Evolutionary conservation across 2,329 filamentous ascomycete species (phyloP), one percentile per base, ranked within the genome.

Genomic region (Alternaria gansuensis): DNA sequence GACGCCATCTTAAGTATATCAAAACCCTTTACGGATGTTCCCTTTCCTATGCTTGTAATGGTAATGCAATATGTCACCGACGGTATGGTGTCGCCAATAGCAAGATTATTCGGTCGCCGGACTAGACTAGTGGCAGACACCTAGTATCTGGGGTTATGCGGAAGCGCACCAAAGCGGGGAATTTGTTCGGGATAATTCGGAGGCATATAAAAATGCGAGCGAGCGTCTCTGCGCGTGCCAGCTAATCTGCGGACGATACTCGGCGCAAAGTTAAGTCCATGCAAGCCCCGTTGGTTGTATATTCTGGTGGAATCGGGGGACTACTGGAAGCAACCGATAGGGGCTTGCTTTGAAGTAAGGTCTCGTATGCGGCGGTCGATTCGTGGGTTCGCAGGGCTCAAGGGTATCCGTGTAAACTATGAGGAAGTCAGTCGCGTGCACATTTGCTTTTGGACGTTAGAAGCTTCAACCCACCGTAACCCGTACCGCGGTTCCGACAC

Each of bases 101-200:
- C 52, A 59, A 49, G 53, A 54, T 41, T 56, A 56, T 56, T 37
- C 61, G 65, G 57, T 64, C 54, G 64, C 59, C 45, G 63, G 64
- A 66, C 50, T 59, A 61, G 57, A 64, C 68, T 66, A 68, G 60
- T 64, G 59, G 43, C 46, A 59, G 61, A 60, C 60, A 53, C 59
- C 46, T 39, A 51, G 59, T 49, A 55, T 60, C 51, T 63, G 45
- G 55, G 51, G 48, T 68, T 46, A 45, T 69, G 67, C 63, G 65
- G 67, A 60, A 58, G 68, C 65, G 63, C 67, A 66, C 57, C 57
- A 44, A 61, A 68, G 69, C 66, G 69, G 69, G 67, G 69, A 69
- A 66, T 50, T 44, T 39, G 48, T 54, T 69, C 65, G 66, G 67
- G 43, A 57, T 11, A 57, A 63, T 51, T 64, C 67, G 67, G 67